These are phyloP conservation scores for Solanum megistacrolobum DNA, from an alignment of 257 asterid genomes.

Conservation along the genomic window DNA sequence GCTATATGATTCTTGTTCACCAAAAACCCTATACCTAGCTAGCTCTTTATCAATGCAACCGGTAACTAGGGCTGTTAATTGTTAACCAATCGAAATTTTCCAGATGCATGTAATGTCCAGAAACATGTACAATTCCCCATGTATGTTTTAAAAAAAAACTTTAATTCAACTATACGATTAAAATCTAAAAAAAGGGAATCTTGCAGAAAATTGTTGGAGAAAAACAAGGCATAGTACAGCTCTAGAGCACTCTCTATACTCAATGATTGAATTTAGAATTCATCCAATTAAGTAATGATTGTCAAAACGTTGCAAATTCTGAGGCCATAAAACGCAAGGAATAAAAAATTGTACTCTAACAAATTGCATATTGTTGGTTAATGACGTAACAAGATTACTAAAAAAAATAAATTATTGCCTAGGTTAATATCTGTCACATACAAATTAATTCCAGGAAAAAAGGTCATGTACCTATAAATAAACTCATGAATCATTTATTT, in stretches of 20 bases:
- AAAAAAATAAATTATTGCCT: constrained; percentile 13
- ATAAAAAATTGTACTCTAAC: not conserved
- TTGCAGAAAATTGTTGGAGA: not conserved
- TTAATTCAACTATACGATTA: not conserved
- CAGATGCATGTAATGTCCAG: constrained; percentile 1
- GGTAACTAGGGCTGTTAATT: not conserved
- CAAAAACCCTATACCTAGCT: not conserved
- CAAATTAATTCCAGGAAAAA: constrained; percentile 7
- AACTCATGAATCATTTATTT: not conserved
- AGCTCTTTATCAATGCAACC: not conserved
- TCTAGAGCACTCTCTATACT: not conserved
- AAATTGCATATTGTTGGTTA: constrained; percentile 27
- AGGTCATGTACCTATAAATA: constrained; percentile 26
- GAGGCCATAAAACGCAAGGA: constrained; percentile 5
- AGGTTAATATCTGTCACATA: constrained; percentile 28
- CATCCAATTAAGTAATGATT: not conserved
- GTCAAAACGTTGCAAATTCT: constrained; percentile 10
- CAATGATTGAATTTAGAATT: constrained; percentile 1
- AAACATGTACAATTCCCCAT: not conserved
- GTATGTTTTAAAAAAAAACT: not conserved
- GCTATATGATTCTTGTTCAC: constrained; percentile 3
- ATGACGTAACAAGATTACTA: constrained; percentile 20
- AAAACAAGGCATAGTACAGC: not conserved
- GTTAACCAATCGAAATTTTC: not conserved
- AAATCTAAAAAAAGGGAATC: constrained; percentile 3